Conservation (phyloP, 257 asterid genomes). For the Fraxinus quadrangulata region DNA sequence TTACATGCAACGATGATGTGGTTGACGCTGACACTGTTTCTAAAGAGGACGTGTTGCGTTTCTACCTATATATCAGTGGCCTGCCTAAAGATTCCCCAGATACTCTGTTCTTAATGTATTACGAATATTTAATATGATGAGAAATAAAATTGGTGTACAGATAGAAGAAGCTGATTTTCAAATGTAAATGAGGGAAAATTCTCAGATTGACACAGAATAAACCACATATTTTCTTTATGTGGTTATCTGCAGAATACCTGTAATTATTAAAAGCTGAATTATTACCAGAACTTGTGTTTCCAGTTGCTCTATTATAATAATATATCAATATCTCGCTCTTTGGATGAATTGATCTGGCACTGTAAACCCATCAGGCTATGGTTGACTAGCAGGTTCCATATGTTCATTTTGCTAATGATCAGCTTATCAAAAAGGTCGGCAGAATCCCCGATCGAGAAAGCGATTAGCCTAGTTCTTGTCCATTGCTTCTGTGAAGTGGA, state of each 20-base stretch:
- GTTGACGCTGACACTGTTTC: slow-evolving; percentile 46
- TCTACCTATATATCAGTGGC: slow-evolving; percentile 45
- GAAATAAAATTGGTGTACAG: slow-evolving; percentile 28
- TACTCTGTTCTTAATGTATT: slow-evolving; percentile 45
- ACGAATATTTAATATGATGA: slow-evolving; percentile 45
- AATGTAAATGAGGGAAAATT: slow-evolving; percentile 39
- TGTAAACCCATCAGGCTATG: background rate
- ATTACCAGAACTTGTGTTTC: background rate
- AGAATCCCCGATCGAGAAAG: slow-evolving; percentile 21
- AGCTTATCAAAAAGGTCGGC: slow-evolving; percentile 24
- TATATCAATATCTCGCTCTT: slow-evolving; percentile 1
- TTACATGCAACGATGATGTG: slow-evolving; percentile 46
- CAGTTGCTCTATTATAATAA: background rate
- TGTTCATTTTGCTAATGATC: slow-evolving; percentile 19
- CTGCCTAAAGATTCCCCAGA: slow-evolving; percentile 54
- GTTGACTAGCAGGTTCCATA: background rate
- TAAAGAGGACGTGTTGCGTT: slow-evolving; percentile 39
- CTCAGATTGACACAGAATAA: slow-evolving; percentile 28
- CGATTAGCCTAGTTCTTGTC: background rate
- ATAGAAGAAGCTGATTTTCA: slow-evolving; percentile 31
- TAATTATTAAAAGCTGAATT: slow-evolving; percentile 12
- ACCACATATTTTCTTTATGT: slow-evolving; percentile 30
- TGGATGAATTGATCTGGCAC: slow-evolving; percentile 16
- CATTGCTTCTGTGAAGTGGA: slow-evolving; percentile 16
- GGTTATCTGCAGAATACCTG: slow-evolving; percentile 25